Evolutionary conservation across 768 basidiomycete species (phyloP).

Genomic region (Mycena pura): DNA sequence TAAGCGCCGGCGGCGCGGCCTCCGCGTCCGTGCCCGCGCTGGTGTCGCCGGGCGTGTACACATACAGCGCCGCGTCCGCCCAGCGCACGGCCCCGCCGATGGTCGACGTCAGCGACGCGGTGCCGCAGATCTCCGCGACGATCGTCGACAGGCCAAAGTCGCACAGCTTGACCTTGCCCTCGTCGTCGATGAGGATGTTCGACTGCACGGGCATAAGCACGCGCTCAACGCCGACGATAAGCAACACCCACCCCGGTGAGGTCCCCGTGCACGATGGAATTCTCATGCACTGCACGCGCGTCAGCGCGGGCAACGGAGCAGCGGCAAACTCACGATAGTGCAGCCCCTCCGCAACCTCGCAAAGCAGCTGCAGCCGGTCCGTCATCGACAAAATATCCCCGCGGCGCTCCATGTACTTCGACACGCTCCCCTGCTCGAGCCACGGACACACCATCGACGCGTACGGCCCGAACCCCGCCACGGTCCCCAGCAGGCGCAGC

Average conservation of each 20-base stretch:
- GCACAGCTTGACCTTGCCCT: slow-evolving; percentile 48
- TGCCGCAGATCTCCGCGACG: slow-evolving; percentile 39
- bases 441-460: slow-evolving; percentile 49
- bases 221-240: not conserved
- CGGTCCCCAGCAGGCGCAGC: slow-evolving; percentile 42
- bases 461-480: slow-evolving; percentile 46
- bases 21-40: slow-evolving; percentile 40
- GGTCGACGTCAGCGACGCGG: slow-evolving; percentile 40
- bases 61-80: slow-evolving; percentile 54
- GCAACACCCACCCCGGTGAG: slow-evolving; percentile 45
- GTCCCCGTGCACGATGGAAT: slow-evolving; percentile 50
- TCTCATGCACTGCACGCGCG: slow-evolving; percentile 40
- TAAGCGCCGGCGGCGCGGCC: slow-evolving; percentile 27
- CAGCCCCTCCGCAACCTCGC: slow-evolving; percentile 47
- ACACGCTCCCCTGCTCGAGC: slow-evolving; percentile 47
- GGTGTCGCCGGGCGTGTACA: slow-evolving; percentile 26
- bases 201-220: slow-evolving; percentile 38
- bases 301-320: not conserved
- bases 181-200: slow-evolving; percentile 52
- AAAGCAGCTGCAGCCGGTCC: slow-evolving; percentile 44
- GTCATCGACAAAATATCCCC: slow-evolving; percentile 43
- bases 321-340: slow-evolving; percentile 39
- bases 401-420: slow-evolving; percentile 43
- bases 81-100: slow-evolving; percentile 55
- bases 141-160: slow-evolving; percentile 57